These are phyloP conservation scores for Trichosporon sp. DNA, from an alignment of 1,284 basidiomycete species.

Conservation along the genomic window DNA sequence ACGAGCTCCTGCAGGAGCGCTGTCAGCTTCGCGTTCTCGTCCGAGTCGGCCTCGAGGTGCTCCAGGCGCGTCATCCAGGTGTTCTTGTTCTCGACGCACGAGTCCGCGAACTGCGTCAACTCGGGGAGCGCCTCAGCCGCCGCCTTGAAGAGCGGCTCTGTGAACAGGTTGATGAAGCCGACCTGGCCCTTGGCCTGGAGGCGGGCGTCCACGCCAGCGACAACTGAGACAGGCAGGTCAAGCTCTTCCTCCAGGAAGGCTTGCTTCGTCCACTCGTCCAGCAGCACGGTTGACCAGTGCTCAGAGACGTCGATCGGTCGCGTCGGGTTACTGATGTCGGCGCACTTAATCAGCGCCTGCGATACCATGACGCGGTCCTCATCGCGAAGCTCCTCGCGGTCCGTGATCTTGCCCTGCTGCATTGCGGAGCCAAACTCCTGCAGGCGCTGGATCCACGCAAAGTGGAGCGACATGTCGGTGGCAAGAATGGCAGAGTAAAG, in stretches of 20 bases:
- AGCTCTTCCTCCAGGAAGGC: conserved; percentile 73
- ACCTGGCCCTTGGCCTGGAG: conserved; percentile 77
- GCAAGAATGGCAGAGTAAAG: conserved; percentile 75
- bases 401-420: conserved; percentile 6
- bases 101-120: conserved; percentile 59
- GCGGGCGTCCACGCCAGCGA: conserved; percentile 59
- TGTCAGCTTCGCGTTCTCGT: conserved; percentile 12
- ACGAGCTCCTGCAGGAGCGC: conserved; percentile 22
- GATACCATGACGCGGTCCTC: conserved; percentile 68
- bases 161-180: conserved; percentile 80
- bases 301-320: conserved; percentile 85
- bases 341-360: conserved; percentile 88
- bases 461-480: conserved; percentile 89
- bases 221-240: conserved; percentile 65
- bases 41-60: conserved; percentile 44
- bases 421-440: conserved; percentile 46
- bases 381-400: conserved; percentile 19
- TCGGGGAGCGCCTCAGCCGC: conserved; percentile 69
- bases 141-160: conserved; percentile 72
- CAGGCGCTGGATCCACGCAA: conserved; percentile 72
- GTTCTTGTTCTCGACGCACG: conserved; percentile 62
- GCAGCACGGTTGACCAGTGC: conserved; percentile 81
- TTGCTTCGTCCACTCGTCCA: conserved; percentile 84
- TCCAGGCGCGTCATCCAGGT: conserved; percentile 61
- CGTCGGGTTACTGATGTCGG: conserved; percentile 92